A percentile compares a stretch with the other conserved stretches of the same genome.
Conservation (phyloP, 805 yeast species). For the Allodekkera sacchari region DNA sequence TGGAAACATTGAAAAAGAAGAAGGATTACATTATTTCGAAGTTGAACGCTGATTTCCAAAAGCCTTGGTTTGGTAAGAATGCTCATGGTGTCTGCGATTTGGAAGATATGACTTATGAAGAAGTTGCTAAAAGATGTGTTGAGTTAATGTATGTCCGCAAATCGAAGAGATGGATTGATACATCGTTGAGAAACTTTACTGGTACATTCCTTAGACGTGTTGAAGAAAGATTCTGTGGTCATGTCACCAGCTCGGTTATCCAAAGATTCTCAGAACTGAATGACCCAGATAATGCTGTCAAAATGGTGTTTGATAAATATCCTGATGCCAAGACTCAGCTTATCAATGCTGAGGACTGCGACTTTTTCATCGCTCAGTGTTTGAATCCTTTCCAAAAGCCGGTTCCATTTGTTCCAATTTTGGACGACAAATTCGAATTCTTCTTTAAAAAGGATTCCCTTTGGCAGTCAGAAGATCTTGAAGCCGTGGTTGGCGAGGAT, state of each 20-base stretch:
- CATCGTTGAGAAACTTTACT: slow-evolving; percentile 73
- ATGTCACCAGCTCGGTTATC: slow-evolving; percentile 54
- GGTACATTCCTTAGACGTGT: slow-evolving; percentile 87
- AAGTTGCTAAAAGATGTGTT: slow-evolving; percentile 79
- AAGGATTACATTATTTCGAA: slow-evolving; percentile 77
- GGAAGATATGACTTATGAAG: slow-evolving; percentile 91
- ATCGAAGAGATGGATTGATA: slow-evolving; percentile 82
- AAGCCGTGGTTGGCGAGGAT: slow-evolving; percentile 91
- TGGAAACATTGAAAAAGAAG: slow-evolving; percentile 75
- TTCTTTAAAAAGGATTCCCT: slow-evolving; percentile 98
- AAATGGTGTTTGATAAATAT: slow-evolving; percentile 54
- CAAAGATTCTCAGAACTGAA: slow-evolving; percentile 66
- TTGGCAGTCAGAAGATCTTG: slow-evolving; percentile 98
- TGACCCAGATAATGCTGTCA: slow-evolving; percentile 54
- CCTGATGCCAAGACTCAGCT: slow-evolving; percentile 74
- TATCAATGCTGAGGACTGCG: slow-evolving; percentile 91
- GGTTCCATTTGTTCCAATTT: slow-evolving; percentile 92
- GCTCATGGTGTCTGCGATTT: slow-evolving; percentile 76
- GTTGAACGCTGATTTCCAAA: slow-evolving; percentile 91
- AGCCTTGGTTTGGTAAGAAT: slow-evolving; percentile 92
- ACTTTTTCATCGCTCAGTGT: slow-evolving; percentile 79
- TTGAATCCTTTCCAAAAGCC: slow-evolving; percentile 88
- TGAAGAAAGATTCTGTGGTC: slow-evolving; percentile 85
- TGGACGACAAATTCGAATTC: slow-evolving; percentile 89
- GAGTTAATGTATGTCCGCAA: slow-evolving; percentile 81